Percentiles rank a stretch among this genome's conserved stretches.
phyloP scores from a whole-genome alignment of 2,329 filamentous ascomycete species.

The Colletotrichum tabaci region DNA sequence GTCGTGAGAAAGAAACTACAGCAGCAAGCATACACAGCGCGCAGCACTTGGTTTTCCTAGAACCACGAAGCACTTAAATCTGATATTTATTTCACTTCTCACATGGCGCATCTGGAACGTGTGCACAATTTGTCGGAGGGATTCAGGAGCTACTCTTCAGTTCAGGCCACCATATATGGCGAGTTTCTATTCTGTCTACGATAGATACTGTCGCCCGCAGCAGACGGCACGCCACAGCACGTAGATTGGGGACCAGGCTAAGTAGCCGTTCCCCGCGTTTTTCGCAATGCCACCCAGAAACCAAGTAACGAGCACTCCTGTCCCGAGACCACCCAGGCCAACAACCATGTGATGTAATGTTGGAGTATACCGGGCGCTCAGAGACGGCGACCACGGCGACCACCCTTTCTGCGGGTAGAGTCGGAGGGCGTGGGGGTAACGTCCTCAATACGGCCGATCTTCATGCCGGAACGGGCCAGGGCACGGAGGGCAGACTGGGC shows the following conservation, averaged over 20 bases:
- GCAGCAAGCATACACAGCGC: no score
- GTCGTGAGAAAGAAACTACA: no score
- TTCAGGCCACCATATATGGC: conserved; percentile 44
- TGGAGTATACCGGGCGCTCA: conserved; percentile 68
- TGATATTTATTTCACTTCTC: background rate
- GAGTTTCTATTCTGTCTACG: conserved; percentile 45
- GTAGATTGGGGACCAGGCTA: conserved; percentile 75
- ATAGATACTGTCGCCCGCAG: conserved; percentile 43
- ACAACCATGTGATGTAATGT: conserved; percentile 36
- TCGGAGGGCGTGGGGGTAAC: conserved; percentile 99
- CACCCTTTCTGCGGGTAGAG: conserved; percentile 99
- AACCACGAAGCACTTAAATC: background rate
- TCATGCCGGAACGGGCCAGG: conserved; percentile 99
- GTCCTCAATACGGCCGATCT: conserved; percentile 99
- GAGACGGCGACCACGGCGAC: conserved; percentile 99
- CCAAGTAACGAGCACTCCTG: conserved; percentile 62
- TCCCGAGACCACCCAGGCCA: conserved; percentile 45
- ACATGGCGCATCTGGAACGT: background rate
- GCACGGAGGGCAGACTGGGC: conserved; percentile 99
- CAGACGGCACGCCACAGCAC: conserved; percentile 43
- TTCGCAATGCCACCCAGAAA: conserved; percentile 77
- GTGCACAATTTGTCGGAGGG: conserved; percentile 22
- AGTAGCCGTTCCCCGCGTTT: conserved; percentile 80
- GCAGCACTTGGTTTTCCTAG: no score
- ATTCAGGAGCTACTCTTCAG: conserved; percentile 45